A percentile compares a stretch with the other conserved stretches of the same genome.
These are phyloP conservation scores for Lactifluus volemus DNA, from an alignment of 768 basidiomycete genomes.

Conservation along the genomic window DNA sequence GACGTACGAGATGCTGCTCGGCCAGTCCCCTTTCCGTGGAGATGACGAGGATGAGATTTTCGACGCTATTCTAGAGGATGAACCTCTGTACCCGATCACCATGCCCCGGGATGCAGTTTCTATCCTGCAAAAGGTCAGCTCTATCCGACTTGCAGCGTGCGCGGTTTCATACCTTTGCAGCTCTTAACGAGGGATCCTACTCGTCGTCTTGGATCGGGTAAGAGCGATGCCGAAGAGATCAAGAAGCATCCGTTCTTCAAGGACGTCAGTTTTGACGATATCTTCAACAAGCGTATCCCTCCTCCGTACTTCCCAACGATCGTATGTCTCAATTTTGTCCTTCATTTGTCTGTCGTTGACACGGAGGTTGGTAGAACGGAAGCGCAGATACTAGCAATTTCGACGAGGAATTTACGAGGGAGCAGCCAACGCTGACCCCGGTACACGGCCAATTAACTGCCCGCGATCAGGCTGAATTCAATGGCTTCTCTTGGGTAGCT, in stretches of 20 bases:
- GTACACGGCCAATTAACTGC: slow-evolving; percentile 89
- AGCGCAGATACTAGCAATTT: slow-evolving; percentile 89
- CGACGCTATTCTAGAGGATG: slow-evolving; percentile 97
- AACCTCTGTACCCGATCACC: slow-evolving; percentile 96
- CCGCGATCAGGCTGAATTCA: slow-evolving; percentile 91
- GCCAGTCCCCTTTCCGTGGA: slow-evolving; percentile 98
- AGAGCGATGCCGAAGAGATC: slow-evolving; percentile 93
- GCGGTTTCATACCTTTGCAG: slow-evolving; percentile 33
- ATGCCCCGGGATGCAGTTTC: slow-evolving; percentile 98
- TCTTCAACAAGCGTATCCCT: slow-evolving; percentile 94
- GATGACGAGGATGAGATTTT: slow-evolving; percentile 99
- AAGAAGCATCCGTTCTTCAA: slow-evolving; percentile 98
- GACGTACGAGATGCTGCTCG: slow-evolving; percentile 97
- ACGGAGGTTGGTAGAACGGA: slow-evolving; percentile 47
- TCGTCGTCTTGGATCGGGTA: slow-evolving; percentile 85
- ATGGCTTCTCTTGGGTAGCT: slow-evolving; percentile 88
- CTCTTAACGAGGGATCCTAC: slow-evolving; percentile 85
- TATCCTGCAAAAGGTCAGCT: slow-evolving; percentile 79
- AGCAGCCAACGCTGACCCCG: slow-evolving; percentile 95
- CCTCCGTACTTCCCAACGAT: slow-evolving; percentile 97
- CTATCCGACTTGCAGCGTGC: neutral
- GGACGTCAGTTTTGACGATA: slow-evolving; percentile 94
- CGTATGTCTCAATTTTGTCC: slow-evolving; percentile 45
- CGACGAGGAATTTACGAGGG: slow-evolving; percentile 93
- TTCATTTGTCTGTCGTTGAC: neutral